Base-by-base conservation (phyloP, 495 filamentous ascomycete species). In the Glonium stellatum region DNA sequence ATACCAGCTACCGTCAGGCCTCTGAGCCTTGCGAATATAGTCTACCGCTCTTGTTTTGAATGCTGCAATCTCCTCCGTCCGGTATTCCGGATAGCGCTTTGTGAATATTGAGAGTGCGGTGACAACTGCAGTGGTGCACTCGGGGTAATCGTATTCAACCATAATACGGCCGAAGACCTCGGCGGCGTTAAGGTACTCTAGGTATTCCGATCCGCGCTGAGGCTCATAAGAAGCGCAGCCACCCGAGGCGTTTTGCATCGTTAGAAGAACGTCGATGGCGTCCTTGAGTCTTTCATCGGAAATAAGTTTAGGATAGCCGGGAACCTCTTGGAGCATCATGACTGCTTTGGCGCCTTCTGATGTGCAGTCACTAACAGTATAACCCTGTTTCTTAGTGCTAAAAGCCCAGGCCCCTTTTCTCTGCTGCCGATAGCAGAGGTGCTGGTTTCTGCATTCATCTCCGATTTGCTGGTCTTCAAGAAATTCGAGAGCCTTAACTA, bases 151-250 rank as follows among this genome's bases (percentile, higher is more conserved):
- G 71, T 97, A 98, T 61, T 96, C 90, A 39, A 97, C 86, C 93
- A 98, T 97, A 71, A 98, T 97, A 12, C 85, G 81, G 15, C 92
- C 95, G 69, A 98, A 98, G 0, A 98, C 92, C 69, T 97, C 95
- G 15, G 93, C 95, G 1, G 90, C 92, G 69, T 98, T 98, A 4
- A 98, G 78, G 66, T 82, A 78, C 68, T 98, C 93, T 37, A 97
- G 67, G 71, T 81, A 82, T 52, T 86, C 76, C 1, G 88, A 86
- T 1, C 84, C 92, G 4, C 93, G 84, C 1, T 82, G 85, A 1
- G 84, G 83, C 63, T 98, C 93, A 65, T 97, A 98, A 21, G 89
- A 91, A 1, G 89, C 87, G 71, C 92, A 96, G 27, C 89, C 92
- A 55, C 93, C 95, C 22, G 86, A 86, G 1, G 81, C 70, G 67